Base-by-base conservation (phyloP, 805 yeast species). In the Suhomyces sp. region DNA sequence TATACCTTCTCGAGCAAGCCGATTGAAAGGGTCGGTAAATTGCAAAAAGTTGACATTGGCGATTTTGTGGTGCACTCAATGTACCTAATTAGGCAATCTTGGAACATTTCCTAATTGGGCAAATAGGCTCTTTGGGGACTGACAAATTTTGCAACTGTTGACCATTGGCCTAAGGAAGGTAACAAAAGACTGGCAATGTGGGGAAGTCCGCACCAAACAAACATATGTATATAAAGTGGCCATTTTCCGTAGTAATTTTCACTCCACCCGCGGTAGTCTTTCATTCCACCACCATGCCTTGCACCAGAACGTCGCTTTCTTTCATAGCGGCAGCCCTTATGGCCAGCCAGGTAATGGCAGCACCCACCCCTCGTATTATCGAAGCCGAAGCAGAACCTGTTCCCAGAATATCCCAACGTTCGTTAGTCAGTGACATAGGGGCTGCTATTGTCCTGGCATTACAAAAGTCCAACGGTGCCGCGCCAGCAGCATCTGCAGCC, bases 401-500 rank as follows among this genome's bases (percentile, higher is more conserved):
- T n/a, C 13, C 41, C 10, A 37, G 19, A 10, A 19, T 17, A 27
- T 10, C 31, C n/a, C 13, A 37, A 17, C 41, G 41, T 37, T 37
- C 41, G 19, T 19, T 37, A 37, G 10, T 10, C 9, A 17, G 41
- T 19, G 41, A 37, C 20, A 37, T 37, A 17, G 41, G 41, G 1
- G 41, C 41, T 19, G 41, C 41, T 19, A 37, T 37, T 17, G 21
- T 37, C 20, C 41, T 9, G 7, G 41, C 41, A 37, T 8, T 37
- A 15, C 12, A 19, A 19, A 37, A 37, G 20, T 19, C 41, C 41
- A 37, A 17, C 22, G 12, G 35, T 13, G 56, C 58, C 6, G 54
- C 55, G 3, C 49, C 49, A 5, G 56, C 54, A 10, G 49, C 55
- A 22, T 57, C 57, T 19, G 49, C 53, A 17, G 49, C 51, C 27